phyloP scores from a whole-genome alignment of 208 protist genomes.

The Trypanosoma theileri region DNA sequence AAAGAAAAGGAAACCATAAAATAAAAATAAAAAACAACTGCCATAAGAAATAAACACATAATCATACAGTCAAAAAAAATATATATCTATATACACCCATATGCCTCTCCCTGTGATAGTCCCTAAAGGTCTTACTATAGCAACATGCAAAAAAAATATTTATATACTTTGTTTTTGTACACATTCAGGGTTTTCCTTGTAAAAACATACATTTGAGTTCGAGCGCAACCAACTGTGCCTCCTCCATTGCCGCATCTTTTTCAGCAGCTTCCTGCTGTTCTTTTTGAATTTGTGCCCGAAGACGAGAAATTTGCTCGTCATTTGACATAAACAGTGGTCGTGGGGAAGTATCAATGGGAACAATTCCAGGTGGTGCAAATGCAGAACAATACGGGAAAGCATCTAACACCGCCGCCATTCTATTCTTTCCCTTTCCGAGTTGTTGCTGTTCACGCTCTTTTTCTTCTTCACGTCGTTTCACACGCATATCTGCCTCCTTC shows the following conservation, averaged over 20 bases:
- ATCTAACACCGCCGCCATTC: neutral
- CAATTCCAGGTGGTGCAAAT: constrained; percentile 16
- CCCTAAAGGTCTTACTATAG: too few species aligned
- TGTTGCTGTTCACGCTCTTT: neutral
- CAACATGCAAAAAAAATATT: too few species aligned
- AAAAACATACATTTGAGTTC: constrained; percentile 34
- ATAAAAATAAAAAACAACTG: too few species aligned
- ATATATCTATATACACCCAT: too few species aligned
- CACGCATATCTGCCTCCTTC: constrained; percentile 2
- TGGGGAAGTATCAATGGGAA: constrained; percentile 8
- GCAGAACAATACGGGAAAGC: constrained; percentile 16
- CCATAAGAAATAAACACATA: too few species aligned
- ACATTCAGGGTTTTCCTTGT: constrained; percentile 17
- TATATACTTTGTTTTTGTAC: too few species aligned
- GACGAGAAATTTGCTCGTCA: constrained; percentile 17
- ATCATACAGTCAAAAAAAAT: too few species aligned
- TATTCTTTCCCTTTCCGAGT: neutral
- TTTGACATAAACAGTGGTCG: constrained; percentile 15
- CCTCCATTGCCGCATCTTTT: constrained; percentile 5
- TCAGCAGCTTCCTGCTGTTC: constrained; percentile 15
- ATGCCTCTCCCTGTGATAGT: too few species aligned
- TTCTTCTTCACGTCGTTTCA: constrained; percentile 4
- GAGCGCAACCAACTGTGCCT: constrained; percentile 25
- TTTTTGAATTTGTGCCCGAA: constrained; percentile 21
- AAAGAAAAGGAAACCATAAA: too few species aligned